These are phyloP conservation scores for Suhomyces canberraensis DNA, from an alignment of 805 yeast species.

Conservation along the genomic window DNA sequence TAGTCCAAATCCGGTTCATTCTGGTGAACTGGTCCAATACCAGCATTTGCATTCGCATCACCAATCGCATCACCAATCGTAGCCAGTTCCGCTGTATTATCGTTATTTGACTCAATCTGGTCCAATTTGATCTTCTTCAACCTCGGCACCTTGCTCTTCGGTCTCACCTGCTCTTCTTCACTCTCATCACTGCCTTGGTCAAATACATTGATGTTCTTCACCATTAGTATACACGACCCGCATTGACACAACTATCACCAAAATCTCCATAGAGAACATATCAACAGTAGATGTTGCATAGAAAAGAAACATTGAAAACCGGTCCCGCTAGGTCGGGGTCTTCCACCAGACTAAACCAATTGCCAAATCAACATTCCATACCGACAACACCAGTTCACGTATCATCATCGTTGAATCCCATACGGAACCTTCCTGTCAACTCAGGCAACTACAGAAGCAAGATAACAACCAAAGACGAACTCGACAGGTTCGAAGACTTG, in stretches of 20 bases:
- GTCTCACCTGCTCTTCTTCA: neutral
- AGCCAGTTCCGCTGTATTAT: too few species aligned
- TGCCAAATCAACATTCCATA: conserved; percentile 17
- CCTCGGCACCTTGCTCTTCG: neutral
- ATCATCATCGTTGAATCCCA: conserved; percentile 39
- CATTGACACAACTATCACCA: conserved; percentile 13
- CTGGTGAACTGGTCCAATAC: too few species aligned
- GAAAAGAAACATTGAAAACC: conserved; percentile 27
- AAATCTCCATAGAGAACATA: too few species aligned
- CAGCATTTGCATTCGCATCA: too few species aligned
- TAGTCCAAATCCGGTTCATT: neutral
- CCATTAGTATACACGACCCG: too few species aligned
- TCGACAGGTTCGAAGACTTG: conserved; percentile 27
- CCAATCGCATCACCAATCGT: too few species aligned
- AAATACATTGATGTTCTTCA: conserved; percentile 3
- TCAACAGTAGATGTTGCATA: conserved; percentile 27
- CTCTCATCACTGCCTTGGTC: conserved; percentile 11
- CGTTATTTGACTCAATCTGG: too few species aligned
- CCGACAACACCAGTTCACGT: conserved; percentile 32
- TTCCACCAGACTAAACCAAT: conserved; percentile 27
- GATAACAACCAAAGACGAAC: conserved; percentile 20
- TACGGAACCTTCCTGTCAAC: conserved; percentile 25
- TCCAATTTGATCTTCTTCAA: neutral
- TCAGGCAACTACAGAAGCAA: conserved; percentile 16
- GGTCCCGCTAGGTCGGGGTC: conserved; percentile 38